A percentile compares a stretch with the other conserved stretches of the same genome.
Conservation (phyloP, 176 grass and related monocot species). For the Alopecurus myosuroides region DNA sequence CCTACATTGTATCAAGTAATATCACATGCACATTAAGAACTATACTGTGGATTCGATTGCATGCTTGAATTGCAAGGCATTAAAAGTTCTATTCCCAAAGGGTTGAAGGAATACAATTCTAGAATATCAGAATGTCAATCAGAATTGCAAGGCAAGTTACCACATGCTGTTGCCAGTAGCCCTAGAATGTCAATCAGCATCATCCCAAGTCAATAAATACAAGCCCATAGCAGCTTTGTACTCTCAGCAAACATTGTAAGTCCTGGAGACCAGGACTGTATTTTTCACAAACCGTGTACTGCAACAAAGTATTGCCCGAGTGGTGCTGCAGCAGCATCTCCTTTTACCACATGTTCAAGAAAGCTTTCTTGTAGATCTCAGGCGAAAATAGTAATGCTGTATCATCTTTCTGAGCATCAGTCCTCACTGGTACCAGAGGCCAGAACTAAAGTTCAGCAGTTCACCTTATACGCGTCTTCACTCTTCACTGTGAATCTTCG, state of each 20-base stretch:
- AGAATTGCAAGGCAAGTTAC: slow-evolving; percentile 7
- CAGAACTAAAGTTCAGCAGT: slow-evolving; percentile 18
- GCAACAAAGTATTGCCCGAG: slow-evolving; percentile 2
- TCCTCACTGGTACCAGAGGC: neutral
- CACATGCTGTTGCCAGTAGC: slow-evolving; percentile 6
- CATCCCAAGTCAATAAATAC: slow-evolving; percentile 33
- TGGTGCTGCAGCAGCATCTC: slow-evolving; percentile 14
- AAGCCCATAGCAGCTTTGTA: slow-evolving; percentile 11
- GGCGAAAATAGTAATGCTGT: neutral
- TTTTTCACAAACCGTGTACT: slow-evolving; percentile 13
- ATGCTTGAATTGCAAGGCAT: slow-evolving; percentile 12
- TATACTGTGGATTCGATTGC: neutral
- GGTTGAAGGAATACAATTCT: slow-evolving; percentile 19
- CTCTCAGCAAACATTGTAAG: slow-evolving; percentile 3
- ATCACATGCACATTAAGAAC: slow-evolving; percentile 9
- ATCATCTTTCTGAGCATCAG: slow-evolving; percentile 17
- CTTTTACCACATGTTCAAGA: slow-evolving; percentile 18
- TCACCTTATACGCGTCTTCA: slow-evolving; percentile 14
- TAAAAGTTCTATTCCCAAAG: slow-evolving; percentile 12
- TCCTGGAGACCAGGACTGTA: neutral
- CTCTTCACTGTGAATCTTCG: slow-evolving; percentile 23
- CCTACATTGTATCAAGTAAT: neutral
- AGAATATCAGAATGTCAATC: slow-evolving; percentile 37
- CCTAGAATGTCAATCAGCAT: slow-evolving; percentile 45
- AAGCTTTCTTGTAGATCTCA: slow-evolving; percentile 11